phyloP scores from a whole-genome alignment of 2,329 filamentous ascomycete genomes.

The Alternaria triticimaculans region DNA sequence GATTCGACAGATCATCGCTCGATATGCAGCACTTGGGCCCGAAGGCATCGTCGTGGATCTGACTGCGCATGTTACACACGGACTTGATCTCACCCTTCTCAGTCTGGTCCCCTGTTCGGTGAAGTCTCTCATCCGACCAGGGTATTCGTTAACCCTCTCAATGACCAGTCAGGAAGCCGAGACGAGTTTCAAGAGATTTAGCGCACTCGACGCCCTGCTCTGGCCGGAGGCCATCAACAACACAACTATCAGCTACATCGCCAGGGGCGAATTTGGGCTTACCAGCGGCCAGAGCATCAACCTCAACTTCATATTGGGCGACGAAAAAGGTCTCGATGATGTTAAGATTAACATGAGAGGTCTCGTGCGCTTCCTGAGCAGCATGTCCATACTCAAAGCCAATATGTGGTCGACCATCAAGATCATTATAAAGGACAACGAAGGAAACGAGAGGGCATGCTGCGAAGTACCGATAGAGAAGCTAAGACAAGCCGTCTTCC shows the following conservation, averaged over 20 bases:
- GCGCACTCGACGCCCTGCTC: not conserved
- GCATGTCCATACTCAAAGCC: not conserved
- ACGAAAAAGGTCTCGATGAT: not conserved
- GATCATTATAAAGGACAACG: not conserved
- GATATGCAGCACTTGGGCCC: not conserved
- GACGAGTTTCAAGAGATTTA: not conserved
- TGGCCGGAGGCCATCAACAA: not conserved
- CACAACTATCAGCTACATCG: not conserved
- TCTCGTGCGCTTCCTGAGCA: not conserved
- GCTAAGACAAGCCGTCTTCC: not conserved
- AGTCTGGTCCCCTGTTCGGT: not conserved
- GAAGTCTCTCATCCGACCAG: not conserved
- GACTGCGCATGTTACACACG: not conserved
- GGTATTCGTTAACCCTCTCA: not conserved
- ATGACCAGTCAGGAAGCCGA: not conserved
- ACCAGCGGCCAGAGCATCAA: not conserved
- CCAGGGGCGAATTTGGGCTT: not conserved
- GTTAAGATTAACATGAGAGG: not conserved
- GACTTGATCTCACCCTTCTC: not conserved
- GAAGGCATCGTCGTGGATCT: not conserved
- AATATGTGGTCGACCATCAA: not conserved
- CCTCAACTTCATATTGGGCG: not conserved
- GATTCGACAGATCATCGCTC: not conserved
- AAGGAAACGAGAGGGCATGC: not conserved
- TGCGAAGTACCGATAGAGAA: fast-evolving